Evolutionary conservation across 495 filamentous ascomycete genomes (phyloP), one percentile per base, ranked within the genome.

Genomic region (Penicillium psychrofluorescens): DNA sequence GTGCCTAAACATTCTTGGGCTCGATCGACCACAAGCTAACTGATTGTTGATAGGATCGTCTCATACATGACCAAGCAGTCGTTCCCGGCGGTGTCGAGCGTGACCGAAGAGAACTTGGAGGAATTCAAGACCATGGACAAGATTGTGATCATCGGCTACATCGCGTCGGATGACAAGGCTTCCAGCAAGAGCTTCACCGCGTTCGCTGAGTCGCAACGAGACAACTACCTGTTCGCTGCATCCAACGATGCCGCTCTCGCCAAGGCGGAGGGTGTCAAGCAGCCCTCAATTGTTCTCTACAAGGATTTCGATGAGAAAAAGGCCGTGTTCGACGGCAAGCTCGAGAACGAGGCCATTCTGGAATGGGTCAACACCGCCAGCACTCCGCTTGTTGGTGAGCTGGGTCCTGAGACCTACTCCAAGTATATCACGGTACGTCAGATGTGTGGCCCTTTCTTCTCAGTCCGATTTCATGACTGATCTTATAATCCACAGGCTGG

Each of bases 41-140:
- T n/a, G 1, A 14, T 36, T 35, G 30, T 40, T 36, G 33, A 13
- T 41, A 92, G 87, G 37, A 95, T 98, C 66, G 83, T 94, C 33
- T 98, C 92, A 16, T 97, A 95, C 75, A 99, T 99, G 92, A 85
- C 85, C 62, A 99, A 99, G 77, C 94, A 99, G 73, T 85, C 86
- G 13, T 81, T 99, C 43, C 92, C 92, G 29, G 87, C 92, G 40
- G 90, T 99, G 42, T 95, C 91, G 2, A 61, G 75, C 36, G 71
- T 97, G 36, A 83, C 75, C 54, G 78, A 81, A 51, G 86, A 92
- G 40, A 87, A 82, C 43, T 70, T 96, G 22, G 86, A 89, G 56
- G 90, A 95, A 43, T 95, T 97, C 80, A 97, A 97, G 85, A 90
- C 85, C 41, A 79, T 89, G 63, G 92, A 99, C 68, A 96, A 96